phyloP scores from a whole-genome alignment of 352 stramenopile genomes.

The Phytopythium montanum region DNA sequence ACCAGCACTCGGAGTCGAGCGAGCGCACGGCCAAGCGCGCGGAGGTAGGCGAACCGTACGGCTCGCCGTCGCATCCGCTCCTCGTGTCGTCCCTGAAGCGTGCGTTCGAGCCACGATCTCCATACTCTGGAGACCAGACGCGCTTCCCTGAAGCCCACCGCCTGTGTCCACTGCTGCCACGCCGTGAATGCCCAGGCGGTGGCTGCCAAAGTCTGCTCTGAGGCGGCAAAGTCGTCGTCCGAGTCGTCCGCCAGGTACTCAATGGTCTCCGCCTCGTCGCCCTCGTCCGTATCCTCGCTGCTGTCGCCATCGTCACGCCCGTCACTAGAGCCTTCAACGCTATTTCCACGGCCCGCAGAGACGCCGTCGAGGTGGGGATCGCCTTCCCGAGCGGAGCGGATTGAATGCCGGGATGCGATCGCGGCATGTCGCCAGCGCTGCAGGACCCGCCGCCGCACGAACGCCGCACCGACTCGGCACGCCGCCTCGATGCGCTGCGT shows the following conservation, averaged over 20 bases:
- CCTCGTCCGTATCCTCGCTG: neutral
- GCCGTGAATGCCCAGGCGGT: neutral
- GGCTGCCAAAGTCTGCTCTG: neutral
- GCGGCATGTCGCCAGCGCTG: constrained; percentile 22
- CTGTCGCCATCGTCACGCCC: neutral
- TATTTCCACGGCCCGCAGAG: too few relatives aligned
- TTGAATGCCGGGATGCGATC: neutral
- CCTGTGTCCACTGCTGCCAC: constrained; percentile 1
- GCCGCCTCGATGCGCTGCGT: constrained; percentile 32
- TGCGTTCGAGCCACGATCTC: constrained; percentile 15
- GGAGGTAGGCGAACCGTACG: constrained; percentile 24
- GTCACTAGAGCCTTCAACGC: neutral
- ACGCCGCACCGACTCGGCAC: constrained; percentile 37
- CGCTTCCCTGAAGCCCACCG: neutral
- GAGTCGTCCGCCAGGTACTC: neutral
- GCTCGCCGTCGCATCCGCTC: constrained; percentile 23
- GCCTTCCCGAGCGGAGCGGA: constrained; percentile 9
- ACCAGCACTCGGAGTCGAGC: constrained; percentile 16
- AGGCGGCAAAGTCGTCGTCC: neutral
- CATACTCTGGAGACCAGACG: constrained; percentile 17
- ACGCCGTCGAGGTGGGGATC: neutral
- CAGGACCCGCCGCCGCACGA: constrained; percentile 38
- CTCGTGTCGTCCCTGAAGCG: constrained; percentile 12
- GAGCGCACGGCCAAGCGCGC: constrained; percentile 14
- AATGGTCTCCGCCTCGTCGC: neutral